phyloP scores from a whole-genome alignment of 1,139 yeast genomes.

The Lodderomyces oxycetoniae region DNA sequence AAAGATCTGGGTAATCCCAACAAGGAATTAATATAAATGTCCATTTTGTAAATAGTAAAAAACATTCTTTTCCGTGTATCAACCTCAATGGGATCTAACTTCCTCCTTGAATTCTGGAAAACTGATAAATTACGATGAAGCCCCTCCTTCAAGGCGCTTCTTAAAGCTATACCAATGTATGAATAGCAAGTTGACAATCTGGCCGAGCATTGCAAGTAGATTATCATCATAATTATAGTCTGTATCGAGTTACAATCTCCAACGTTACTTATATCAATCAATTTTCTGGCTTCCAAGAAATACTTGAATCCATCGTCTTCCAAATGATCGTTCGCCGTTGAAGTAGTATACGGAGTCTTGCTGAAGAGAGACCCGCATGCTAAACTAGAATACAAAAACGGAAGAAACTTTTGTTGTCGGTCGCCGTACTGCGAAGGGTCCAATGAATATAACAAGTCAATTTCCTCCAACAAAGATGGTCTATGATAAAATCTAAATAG shows the following conservation, averaged over 20 bases:
- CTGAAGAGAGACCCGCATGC: constrained; percentile 68
- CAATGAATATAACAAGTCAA: constrained; percentile 48
- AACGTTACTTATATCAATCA: constrained; percentile 57
- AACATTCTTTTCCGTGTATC: constrained; percentile 83
- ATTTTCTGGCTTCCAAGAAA: constrained; percentile 74
- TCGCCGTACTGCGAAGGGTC: constrained; percentile 68
- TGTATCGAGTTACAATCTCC: constrained; percentile 53
- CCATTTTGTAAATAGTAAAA: constrained; percentile 89
- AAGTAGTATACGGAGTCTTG: constrained; percentile 30
- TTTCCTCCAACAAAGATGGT: constrained; percentile 64
- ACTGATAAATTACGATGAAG: constrained; percentile 68
- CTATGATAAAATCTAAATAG: constrained; percentile 81
- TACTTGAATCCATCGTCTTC: constrained; percentile 80
- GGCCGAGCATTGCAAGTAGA: constrained; percentile 87
- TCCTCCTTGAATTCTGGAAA: constrained; percentile 43
- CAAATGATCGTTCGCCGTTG: constrained; percentile 41
- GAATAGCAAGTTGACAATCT: constrained; percentile 86
- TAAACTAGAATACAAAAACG: constrained; percentile 61
- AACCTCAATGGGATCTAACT: constrained; percentile 73
- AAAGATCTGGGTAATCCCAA: constrained; percentile 79
- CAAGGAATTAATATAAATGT: constrained; percentile 83
- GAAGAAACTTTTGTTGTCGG: constrained; percentile 71
- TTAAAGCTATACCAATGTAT: constrained; percentile 84
- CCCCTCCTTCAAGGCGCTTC: constrained; percentile 86
- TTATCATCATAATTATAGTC: constrained; percentile 65